Evolutionary conservation across 2,329 filamentous ascomycete genomes (phyloP).

Genomic region (Colletotrichum nymphaeae): DNA sequence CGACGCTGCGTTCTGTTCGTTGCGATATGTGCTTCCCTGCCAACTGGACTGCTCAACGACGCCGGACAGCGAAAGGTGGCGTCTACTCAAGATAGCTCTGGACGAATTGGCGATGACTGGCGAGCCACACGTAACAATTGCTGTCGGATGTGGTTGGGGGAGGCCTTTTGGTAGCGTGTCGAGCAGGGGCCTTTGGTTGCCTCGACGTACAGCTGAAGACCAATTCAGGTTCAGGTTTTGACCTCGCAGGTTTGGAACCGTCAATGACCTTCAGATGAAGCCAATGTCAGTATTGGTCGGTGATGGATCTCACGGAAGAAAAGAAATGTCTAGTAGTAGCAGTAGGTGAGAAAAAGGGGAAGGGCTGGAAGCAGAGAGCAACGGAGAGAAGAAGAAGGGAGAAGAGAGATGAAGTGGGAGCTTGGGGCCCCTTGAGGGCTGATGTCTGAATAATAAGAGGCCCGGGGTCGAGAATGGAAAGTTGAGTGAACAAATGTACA

Average conservation of each 20-base stretch:
- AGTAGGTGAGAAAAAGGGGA: neutral
- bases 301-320: neutral
- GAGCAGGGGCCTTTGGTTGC: conserved; percentile 6
- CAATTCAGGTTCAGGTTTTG: neutral
- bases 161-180: conserved; percentile 5
- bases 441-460: conserved; percentile 30
- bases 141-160: conserved; percentile 21
- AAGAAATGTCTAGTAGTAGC: neutral
- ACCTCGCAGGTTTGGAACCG: neutral
- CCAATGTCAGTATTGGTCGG: neutral
- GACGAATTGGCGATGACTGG: neutral
- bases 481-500: conserved; percentile 20
- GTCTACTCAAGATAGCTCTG: neutral
- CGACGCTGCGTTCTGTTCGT: neutral
- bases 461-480: conserved; percentile 22
- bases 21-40: neutral
- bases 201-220: neutral
- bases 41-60: neutral
- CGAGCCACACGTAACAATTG: conserved; percentile 6
- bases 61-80: neutral
- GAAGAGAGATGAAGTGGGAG: conserved; percentile 8
- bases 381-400: neutral
- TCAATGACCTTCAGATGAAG: neutral
- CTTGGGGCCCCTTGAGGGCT: conserved; percentile 6
- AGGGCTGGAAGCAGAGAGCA: neutral